Base-by-base conservation (phyloP, 176 grass and related monocot species). In the Eragrostis nindensis region DNA sequence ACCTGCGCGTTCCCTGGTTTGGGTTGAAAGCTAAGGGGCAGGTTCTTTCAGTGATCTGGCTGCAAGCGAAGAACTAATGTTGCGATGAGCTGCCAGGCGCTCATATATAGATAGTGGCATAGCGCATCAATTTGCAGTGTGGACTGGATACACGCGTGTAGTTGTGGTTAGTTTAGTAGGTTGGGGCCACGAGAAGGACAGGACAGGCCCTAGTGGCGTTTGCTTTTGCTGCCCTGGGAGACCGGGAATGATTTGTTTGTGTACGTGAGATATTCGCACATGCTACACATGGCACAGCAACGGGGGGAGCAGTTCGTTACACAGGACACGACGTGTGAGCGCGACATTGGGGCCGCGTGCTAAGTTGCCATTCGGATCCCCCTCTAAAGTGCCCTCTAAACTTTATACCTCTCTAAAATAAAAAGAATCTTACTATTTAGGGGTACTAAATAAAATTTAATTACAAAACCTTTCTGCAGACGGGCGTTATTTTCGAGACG, bases 81-180 rank as follows among this genome's bases (percentile, higher is more conserved):
- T 19, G 61, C 59, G 6, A 29, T 12, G 70, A 55, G 66, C 43
- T 59, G n/a, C 52, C 19, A 21, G 36, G 3, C 39, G 78, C 59
- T 55, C 27, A 71, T 77, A 82, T 87, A 87, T 57, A 69, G 46
- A 27, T 6, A n/a, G n/a, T n/a, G n/a, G n/a, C n/a, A n/a, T n/a
- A 4, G 11, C 17, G 9, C 26, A 36, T 0, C 49, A 39, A 10
- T 1, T 19, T 7, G 47, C 27, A 40, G 30, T 40, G 49, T 24
- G 71, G 48, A 38, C 10, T 11, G 71, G 29, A 21, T 15, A 5
- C 70, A 78, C 66, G 67, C 67, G 52, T 62, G 70, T 9, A 18
- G 14, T 19, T 64, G 70, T 52, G 69, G 80, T 1, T 25, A 5
- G 50, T 74, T 57, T 5, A 46, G 69, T 57, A 73, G 25, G 41